Conservation (phyloP, 1,284 basidiomycete species). For the Ustilago shanxiensis region DNA sequence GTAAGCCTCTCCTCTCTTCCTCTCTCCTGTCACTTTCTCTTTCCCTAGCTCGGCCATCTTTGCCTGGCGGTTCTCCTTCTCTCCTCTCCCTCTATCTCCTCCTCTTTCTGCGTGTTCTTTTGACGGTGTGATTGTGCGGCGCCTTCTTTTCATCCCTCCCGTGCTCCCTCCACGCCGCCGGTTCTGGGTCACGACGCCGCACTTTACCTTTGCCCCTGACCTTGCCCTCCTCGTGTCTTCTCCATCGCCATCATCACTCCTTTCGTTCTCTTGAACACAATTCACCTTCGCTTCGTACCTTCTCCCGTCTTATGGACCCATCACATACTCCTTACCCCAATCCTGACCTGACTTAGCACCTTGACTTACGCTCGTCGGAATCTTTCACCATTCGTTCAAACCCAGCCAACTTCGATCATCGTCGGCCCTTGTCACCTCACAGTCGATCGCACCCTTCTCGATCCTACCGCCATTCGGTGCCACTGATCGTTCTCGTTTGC, state of each 20-base stretch:
- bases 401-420: background rate
- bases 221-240: background rate
- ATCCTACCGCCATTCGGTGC: background rate
- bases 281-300: background rate
- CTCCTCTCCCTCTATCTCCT: background rate
- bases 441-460: background rate
- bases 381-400: background rate
- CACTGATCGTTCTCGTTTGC: background rate
- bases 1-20: too few relatives aligned
- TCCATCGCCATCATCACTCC: background rate
- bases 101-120: too few relatives aligned
- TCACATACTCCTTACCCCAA: background rate
- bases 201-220: conserved; percentile 14
- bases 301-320: background rate
- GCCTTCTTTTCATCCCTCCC: background rate
- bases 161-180: conserved; percentile 9
- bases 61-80: background rate
- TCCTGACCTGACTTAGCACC: background rate
- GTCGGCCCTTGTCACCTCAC: background rate
- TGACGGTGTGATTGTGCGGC: background rate
- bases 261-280: too few relatives aligned
- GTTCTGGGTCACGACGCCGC: background rate
- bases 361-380: background rate
- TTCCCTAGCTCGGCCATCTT: background rate
- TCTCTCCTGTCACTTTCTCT: background rate